Conservation (phyloP, 805 yeast genomes). For the Dipodascus albidus region DNA sequence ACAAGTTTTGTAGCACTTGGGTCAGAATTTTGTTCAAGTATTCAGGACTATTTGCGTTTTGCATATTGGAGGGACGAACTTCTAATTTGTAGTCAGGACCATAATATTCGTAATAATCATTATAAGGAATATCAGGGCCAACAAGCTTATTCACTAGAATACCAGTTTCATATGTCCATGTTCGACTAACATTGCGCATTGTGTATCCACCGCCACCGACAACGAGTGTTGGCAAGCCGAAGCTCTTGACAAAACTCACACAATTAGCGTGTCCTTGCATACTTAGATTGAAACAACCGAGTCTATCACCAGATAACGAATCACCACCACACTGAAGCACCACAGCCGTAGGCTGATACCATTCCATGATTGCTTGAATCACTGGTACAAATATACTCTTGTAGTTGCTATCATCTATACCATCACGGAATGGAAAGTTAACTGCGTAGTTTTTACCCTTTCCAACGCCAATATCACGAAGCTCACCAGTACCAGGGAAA, state of each 20-base stretch:
- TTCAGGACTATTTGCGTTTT: constrained; percentile 89
- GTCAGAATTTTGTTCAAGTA: constrained; percentile 75
- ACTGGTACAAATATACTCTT: constrained; percentile 54
- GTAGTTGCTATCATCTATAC: constrained; percentile 88
- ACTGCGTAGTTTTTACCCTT: constrained; percentile 80
- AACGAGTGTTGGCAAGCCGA: constrained; percentile 82
- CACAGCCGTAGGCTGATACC: constrained; percentile 87
- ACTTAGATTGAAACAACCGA: constrained; percentile 88
- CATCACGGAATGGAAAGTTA: constrained; percentile 89
- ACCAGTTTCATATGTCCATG: constrained; percentile 94
- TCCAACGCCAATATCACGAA: constrained; percentile 82
- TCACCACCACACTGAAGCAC: constrained; percentile 98
- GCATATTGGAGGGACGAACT: constrained; percentile 93
- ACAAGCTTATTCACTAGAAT: constrained; percentile 49
- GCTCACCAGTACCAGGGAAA: constrained; percentile 94
- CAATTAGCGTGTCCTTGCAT: constrained; percentile 94
- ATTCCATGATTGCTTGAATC: constrained; percentile 80
- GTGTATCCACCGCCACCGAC: constrained; percentile 98
- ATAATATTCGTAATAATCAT: constrained; percentile 92
- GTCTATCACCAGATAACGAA: constrained; percentile 81
- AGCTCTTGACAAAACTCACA: constrained; percentile 77
- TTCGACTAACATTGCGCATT: constrained; percentile 84
- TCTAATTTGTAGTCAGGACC: constrained; percentile 95
- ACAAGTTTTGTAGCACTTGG: constrained; percentile 66
- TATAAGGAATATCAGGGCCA: constrained; percentile 65